phyloP scores from a whole-genome alignment of 257 asterid genomes.

The Solanum tarapatanum region DNA sequence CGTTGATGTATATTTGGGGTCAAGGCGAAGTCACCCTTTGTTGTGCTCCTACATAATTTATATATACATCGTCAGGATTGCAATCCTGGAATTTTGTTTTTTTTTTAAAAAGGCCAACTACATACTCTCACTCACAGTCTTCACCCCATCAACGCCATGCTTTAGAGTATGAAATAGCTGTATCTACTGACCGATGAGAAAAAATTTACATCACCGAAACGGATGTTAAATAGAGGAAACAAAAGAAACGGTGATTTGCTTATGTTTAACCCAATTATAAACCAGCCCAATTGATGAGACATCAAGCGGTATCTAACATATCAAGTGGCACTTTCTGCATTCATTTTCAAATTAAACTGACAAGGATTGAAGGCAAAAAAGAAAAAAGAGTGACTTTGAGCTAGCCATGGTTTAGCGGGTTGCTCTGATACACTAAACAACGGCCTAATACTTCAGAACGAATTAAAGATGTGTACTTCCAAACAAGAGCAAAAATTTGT shows the following conservation, averaged over 20 bases:
- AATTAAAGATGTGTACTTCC: background rate
- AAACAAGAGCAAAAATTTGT: background rate
- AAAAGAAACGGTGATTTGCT: background rate
- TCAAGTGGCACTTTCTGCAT: background rate
- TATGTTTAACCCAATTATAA: background rate
- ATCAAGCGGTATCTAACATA: background rate
- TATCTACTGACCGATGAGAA: background rate
- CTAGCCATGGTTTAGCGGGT: background rate
- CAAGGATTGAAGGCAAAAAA: background rate
- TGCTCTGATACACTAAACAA: background rate
- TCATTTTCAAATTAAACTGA: background rate
- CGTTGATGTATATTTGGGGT: too few relatives aligned
- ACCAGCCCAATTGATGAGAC: background rate
- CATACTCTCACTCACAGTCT: background rate
- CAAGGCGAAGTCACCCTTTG: too few relatives aligned
- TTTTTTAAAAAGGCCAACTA: background rate
- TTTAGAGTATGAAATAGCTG: background rate
- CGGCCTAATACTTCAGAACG: background rate
- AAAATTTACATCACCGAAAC: background rate
- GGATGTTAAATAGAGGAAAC: background rate
- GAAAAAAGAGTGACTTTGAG: background rate
- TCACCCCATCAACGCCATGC: background rate
- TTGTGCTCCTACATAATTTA: too few relatives aligned
- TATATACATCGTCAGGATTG: too few relatives aligned
- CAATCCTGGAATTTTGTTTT: too few relatives aligned